Evolutionary conservation across 768 basidiomycete genomes (phyloP).

Genomic region (Tylopilus sp.): DNA sequence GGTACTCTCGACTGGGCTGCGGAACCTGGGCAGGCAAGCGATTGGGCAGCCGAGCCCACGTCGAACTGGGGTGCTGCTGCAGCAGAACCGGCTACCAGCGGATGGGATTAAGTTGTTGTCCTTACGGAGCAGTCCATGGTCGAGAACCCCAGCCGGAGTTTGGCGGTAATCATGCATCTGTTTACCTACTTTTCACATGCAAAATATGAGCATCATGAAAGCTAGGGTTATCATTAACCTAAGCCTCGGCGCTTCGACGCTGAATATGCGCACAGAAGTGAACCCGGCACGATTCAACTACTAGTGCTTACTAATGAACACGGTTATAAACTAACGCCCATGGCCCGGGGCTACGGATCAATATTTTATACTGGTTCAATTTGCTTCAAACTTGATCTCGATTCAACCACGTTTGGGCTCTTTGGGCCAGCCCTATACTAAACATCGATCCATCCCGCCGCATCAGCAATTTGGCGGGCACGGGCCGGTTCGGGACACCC

Average conservation of each 20-base stretch:
- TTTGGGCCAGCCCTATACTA: too few species aligned
- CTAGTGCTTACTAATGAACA: too few species aligned
- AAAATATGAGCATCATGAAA: conserved; percentile 12
- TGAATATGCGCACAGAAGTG: too few species aligned
- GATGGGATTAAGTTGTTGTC: conserved; percentile 26
- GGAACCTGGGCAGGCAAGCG: conserved; percentile 54
- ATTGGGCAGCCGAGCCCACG: conserved; percentile 86
- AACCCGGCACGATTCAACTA: too few species aligned
- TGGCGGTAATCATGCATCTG: conserved; percentile 14
- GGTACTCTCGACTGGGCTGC: conserved; percentile 85
- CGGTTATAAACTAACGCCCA: too few species aligned
- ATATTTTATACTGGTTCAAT: too few species aligned
- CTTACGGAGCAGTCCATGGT: not conserved
- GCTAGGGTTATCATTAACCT: too few species aligned
- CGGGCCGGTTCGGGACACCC: not conserved
- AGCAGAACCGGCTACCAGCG: conserved; percentile 24
- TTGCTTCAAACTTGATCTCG: too few species aligned
- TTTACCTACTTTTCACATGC: conserved; percentile 16
- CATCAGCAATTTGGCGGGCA: not conserved
- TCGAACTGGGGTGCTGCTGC: conserved; percentile 34
- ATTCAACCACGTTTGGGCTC: too few species aligned
- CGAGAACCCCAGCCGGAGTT: conserved; percentile 4
- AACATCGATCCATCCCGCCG: not conserved
- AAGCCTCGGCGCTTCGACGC: too few species aligned
- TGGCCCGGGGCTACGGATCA: too few species aligned